phyloP scores from a whole-genome alignment of 257 asterid genomes.

The Solanum chiquidenum region DNA sequence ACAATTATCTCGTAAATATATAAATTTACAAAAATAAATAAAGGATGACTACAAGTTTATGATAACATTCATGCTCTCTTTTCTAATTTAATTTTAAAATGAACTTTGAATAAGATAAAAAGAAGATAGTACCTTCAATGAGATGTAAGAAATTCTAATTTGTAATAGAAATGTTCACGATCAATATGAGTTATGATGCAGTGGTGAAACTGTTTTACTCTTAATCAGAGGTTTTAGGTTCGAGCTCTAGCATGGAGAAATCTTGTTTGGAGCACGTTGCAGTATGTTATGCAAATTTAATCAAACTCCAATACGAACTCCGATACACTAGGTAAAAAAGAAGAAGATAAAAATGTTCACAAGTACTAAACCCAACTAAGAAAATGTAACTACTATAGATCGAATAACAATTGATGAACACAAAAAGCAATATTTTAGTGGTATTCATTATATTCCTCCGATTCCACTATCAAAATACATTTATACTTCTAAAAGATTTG shows the following conservation, averaged over 20 bases:
- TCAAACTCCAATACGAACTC: too few relatives aligned
- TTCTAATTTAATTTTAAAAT: too few relatives aligned
- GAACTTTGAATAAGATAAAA: neutral
- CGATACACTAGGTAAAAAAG: neutral
- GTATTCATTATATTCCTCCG: neutral
- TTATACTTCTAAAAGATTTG: neutral
- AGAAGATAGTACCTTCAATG: neutral
- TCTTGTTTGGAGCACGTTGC: accelerated
- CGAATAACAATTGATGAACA: too few relatives aligned
- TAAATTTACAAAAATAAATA: too few relatives aligned
- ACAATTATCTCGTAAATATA: neutral
- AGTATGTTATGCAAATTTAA: too few relatives aligned
- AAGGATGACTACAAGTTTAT: neutral
- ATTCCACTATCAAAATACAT: neutral
- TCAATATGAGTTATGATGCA: neutral
- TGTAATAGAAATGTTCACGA: too few relatives aligned
- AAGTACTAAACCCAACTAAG: neutral
- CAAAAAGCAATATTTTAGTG: neutral
- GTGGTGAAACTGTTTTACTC: accelerated
- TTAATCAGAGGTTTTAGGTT: too few relatives aligned
- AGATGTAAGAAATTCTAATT: neutral
- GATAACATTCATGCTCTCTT: neutral
- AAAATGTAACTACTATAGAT: neutral
- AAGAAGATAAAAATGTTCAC: neutral
- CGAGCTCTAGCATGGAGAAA: neutral